Evolutionary conservation across 1,139 yeast species (phyloP).

Genomic region (Taphrina betulina): DNA sequence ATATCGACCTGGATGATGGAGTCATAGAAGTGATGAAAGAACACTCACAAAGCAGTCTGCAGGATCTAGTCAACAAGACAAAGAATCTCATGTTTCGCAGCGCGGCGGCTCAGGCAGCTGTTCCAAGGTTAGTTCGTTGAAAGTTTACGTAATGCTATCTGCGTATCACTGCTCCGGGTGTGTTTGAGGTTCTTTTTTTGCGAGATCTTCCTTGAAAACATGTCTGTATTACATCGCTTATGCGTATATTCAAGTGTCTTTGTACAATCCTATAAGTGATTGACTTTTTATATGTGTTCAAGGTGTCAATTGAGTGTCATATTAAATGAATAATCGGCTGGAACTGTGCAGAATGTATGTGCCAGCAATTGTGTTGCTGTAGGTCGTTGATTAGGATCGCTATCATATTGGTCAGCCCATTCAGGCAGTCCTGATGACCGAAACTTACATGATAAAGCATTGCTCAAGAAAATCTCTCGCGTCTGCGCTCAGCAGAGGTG

Average conservation of each 20-base stretch:
- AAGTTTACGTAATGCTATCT: not conserved
- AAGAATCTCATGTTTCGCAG: slow-evolving; percentile 19
- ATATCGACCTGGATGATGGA: slow-evolving; percentile 25
- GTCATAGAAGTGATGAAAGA: slow-evolving; percentile 20
- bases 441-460: slow-evolving; percentile 54
- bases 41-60: not conserved
- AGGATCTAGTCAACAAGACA: slow-evolving; percentile 24
- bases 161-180: too few relatives aligned
- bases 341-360: slow-evolving; percentile 58
- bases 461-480: slow-evolving; percentile 70
- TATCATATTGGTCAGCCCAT: too few relatives aligned
- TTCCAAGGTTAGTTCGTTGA: not conserved
- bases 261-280: too few relatives aligned
- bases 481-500: slow-evolving; percentile 57
- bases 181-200: too few relatives aligned
- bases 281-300: too few relatives aligned
- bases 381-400: slow-evolving; percentile 79
- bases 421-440: too few relatives aligned
- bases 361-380: slow-evolving; percentile 69
- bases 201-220: too few relatives aligned
- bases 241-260: too few relatives aligned
- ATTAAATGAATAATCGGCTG: slow-evolving; percentile 6
- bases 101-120: slow-evolving; percentile 1
- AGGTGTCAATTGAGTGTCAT: too few relatives aligned
- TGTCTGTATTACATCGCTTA: too few relatives aligned